Evolutionary conservation across 2,329 filamentous ascomycete genomes (phyloP), one percentile per base, ranked within the genome.

Genomic region (Trichoderma citrinoviride): DNA sequence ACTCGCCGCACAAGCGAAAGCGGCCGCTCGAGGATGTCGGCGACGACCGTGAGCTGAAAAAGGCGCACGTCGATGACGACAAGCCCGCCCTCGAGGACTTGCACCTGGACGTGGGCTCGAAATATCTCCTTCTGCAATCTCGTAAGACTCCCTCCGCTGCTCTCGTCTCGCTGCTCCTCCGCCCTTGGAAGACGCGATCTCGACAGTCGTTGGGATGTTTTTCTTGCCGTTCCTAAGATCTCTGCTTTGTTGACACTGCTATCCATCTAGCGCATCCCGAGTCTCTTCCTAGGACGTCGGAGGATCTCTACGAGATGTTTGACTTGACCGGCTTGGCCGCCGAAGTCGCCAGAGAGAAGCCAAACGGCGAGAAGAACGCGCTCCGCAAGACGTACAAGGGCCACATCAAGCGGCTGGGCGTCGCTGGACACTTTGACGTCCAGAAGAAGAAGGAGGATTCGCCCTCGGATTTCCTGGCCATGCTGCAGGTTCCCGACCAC

Each of bases 331-430:
- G 75, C 60, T 81, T 89, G 63, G 86, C 87, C 65, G 81, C 83
- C 65, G 83, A 87, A 68, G 85, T 89, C 46, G 87, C 87, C 67
- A 82, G 87, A 67, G 84, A 84, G 61, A 85, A 87, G 72, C 85
- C 86, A 15, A 87, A 87, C 73, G 87, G 87, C 68, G 84, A 87
- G 74, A 89, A 88, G 80, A 89, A 89, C 71, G 85, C 84, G 68
- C 79, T 89, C 55, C 82, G 87, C 27, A 89, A 89, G 73, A 88
- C 86, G 17, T 89, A 89, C 78, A 89, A 89, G 75, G 86, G 86
- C 60, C 85, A 89, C 69, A 86, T 89, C 73, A 89, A 89, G 78
- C 83, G 82, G 52, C 77, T 89, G 37, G 85, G 85, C 41, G 80
- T 89, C 27, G 82, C 82, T 61, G 87, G 87, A 10, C 83, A 86